phyloP scores from a whole-genome alignment of 257 asterid genomes.

The Scutellaria minor region DNA sequence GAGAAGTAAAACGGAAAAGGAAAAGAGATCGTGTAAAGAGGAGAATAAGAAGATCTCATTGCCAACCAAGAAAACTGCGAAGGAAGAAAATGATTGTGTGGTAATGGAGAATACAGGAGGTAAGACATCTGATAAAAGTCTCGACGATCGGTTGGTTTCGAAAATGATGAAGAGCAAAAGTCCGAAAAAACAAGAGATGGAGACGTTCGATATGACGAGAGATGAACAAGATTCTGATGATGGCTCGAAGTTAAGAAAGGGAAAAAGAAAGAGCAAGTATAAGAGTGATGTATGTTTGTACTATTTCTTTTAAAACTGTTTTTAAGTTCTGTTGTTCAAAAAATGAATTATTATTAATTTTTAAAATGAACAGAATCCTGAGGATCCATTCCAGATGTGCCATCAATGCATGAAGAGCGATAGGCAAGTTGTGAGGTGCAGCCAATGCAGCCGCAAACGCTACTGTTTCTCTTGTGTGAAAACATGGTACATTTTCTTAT shows the following conservation, averaged over 20 bases:
- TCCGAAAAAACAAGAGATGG: background rate
- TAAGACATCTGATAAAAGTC: background rate
- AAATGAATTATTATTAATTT: background rate
- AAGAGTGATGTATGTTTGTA: slow-evolving; percentile 49
- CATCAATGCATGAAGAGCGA: slow-evolving; percentile 65
- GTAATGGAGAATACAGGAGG: background rate
- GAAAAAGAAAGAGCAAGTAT: slow-evolving; percentile 38
- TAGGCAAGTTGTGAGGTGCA: slow-evolving; percentile 58
- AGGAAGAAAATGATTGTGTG: background rate
- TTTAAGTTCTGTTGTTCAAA: background rate
- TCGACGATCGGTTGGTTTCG: background rate
- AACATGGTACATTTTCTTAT: slow-evolving; percentile 45
- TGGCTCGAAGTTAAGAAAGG: background rate
- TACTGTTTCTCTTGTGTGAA: slow-evolving; percentile 53
- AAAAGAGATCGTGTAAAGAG: background rate
- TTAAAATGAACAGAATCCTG: slow-evolving; percentile 44
- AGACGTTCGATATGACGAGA: slow-evolving; percentile 3
- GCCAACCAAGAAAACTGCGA: background rate
- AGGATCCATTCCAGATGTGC: slow-evolving; percentile 60
- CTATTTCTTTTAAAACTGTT: background rate
- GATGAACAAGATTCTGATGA: slow-evolving; percentile 21
- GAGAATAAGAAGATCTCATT: background rate
- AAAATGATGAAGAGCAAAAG: background rate
- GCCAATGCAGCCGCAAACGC: slow-evolving; percentile 43
- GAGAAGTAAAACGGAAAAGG: background rate